Evolutionary conservation across 805 yeast genomes (phyloP).

Genomic region (Isabelozyma heimii): DNA sequence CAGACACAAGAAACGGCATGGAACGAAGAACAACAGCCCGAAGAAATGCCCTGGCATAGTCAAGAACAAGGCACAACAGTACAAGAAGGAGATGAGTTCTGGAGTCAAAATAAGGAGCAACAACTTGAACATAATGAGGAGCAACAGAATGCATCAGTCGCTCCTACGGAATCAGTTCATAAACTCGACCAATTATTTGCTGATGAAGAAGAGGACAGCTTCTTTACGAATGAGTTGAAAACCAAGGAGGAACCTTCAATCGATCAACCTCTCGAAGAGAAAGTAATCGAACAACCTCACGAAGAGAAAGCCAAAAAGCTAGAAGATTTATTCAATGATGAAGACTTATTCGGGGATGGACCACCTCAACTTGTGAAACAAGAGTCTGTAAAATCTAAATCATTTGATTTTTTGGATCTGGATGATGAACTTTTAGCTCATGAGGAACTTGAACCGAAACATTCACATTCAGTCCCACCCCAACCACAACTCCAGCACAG

Average conservation of each 20-base stretch:
- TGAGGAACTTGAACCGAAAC: slow-evolving; percentile 18
- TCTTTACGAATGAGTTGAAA: background rate
- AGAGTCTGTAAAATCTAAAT: background rate
- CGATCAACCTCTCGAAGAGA: background rate
- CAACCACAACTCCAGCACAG: background rate
- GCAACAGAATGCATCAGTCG: too few species aligned
- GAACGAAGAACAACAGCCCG: background rate
- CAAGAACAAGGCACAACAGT: background rate
- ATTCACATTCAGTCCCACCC: background rate
- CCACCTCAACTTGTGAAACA: background rate
- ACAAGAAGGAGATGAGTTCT: too few species aligned
- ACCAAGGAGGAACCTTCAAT: background rate
- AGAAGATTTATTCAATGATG: background rate
- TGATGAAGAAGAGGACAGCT: background rate
- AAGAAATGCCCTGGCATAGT: background rate
- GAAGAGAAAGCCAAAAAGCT: background rate
- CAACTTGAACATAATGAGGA: too few species aligned
- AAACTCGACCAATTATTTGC: background rate
- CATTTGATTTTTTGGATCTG: slow-evolving; percentile 37
- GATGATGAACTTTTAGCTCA: slow-evolving; percentile 48
- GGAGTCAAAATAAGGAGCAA: too few species aligned
- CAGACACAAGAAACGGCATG: slow-evolving; percentile 2
- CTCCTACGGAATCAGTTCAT: background rate
- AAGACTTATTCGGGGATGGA: background rate
- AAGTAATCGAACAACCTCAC: background rate